Evolutionary conservation across 2,329 filamentous ascomycete species (phyloP), one percentile per base, ranked within the genome.

Genomic region (Cercospora zeae-maydis): DNA sequence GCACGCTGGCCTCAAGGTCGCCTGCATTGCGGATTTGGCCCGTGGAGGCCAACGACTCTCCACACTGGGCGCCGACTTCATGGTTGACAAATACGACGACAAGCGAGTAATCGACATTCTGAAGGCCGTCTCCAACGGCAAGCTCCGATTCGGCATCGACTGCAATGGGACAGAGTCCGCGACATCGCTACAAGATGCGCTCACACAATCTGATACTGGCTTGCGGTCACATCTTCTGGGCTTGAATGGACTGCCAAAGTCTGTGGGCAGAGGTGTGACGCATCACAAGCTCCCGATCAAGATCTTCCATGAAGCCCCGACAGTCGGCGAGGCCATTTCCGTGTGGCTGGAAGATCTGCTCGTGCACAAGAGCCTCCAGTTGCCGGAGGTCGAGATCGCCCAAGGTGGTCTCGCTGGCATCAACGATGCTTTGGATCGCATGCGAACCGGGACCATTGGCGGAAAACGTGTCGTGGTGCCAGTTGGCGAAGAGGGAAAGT

Each of bases 261-360:
- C 77, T 3, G 74, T 76, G 1, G 74, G 75, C 0, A 75, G 78
- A 0, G 80, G 80, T 0, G 78, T 86, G 0, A 73, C 78, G 5
- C 82, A 86, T 61, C 88, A 91, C 70, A 84, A 81, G 0, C 86
- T 92, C 0, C 89, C 89, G 0, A 90, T 93, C 65, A 92, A 92
- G 74, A 71, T 91, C 3, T 92, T 91, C 70, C 90, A 93, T 71
- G 86, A 88, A 62, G 81, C 87, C 0, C 83, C 85, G 0, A 79
- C 80, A 1, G 79, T 92, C 0, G 90, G 90, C 0, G 83, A 86
- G 65, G 80, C 80, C 0, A 72, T 91, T 59, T 85, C 86, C 11
- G 72, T 78, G 1, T 92, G 89, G 89, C 76, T 91, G 27, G 89
- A 91, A 72, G 77, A 80, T 24, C 74, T 92, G n/a, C 74, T 92